Conservation (phyloP, 352 stramenopile species). For the Thalassiosira exigua region DNA sequence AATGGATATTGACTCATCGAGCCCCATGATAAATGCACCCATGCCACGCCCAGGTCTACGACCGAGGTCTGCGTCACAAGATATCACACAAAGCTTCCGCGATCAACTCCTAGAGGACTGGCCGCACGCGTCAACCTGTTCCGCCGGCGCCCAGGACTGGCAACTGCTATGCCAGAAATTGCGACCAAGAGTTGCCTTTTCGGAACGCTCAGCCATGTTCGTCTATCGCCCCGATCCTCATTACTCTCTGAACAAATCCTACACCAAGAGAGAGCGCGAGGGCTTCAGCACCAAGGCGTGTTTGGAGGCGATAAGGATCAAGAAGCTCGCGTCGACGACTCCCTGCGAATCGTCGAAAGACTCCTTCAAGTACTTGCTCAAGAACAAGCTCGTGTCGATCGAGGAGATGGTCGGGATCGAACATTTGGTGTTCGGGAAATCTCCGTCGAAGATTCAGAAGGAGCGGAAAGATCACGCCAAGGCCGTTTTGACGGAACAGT, state of each 20-base stretch:
- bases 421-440: conserved; percentile 7
- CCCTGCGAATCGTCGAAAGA: background rate
- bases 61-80: background rate
- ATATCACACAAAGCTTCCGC: too few species aligned
- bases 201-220: background rate
- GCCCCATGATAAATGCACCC: background rate
- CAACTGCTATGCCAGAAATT: background rate
- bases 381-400: conserved; percentile 1
- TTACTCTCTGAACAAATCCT: background rate
- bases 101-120: conserved; percentile 9
- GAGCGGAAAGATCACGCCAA: background rate
- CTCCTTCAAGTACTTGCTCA: conserved; percentile 15
- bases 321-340: background rate
- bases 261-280: background rate
- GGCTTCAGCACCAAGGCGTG: background rate
- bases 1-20: background rate
- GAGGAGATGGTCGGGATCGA: conserved; percentile 13
- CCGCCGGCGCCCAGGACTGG: background rate
- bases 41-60: background rate
- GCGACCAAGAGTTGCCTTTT: background rate
- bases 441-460: conserved; percentile 1
- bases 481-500: conserved; percentile 1
- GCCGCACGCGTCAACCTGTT: conserved; percentile 4
- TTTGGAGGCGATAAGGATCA: background rate
- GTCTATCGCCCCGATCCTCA: background rate